These are phyloP conservation scores for Yamadazyma friedrichii DNA, from an alignment of 1,139 yeast species.

Conservation along the genomic window DNA sequence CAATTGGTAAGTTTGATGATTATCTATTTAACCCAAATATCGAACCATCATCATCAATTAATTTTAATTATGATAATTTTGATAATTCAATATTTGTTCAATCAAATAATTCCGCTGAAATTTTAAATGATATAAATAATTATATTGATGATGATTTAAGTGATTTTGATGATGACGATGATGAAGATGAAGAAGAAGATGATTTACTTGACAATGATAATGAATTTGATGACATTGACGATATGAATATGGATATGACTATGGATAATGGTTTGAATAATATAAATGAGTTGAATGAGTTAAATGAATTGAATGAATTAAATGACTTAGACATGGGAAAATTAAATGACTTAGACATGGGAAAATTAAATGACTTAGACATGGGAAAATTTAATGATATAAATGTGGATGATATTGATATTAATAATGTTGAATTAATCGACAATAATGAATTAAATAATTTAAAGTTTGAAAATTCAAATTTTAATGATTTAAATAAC, in stretches of 20 bases:
- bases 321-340: background rate
- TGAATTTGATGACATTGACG: constrained; percentile 3
- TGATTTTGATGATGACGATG: constrained; percentile 37
- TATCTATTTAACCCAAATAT: constrained; percentile 43
- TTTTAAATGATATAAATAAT: constrained; percentile 31
- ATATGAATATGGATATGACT: constrained; percentile 1
- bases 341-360: background rate
- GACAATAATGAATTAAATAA: background rate
- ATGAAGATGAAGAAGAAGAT: constrained; percentile 14
- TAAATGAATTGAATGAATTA: background rate
- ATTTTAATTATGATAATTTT: constrained; percentile 17
- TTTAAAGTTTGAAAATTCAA: background rate
- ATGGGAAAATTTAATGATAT: background rate
- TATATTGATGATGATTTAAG: constrained; percentile 37
- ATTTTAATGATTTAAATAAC: background rate
- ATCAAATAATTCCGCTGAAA: constrained; percentile 13
- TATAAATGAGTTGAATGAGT: too few relatives aligned
- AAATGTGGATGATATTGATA: background rate
- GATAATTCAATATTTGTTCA: constrained; percentile 33
- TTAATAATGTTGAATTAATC: background rate
- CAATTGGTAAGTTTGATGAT: constrained; percentile 26
- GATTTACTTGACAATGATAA: constrained; percentile 11
- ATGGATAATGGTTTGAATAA: background rate
- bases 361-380: background rate
- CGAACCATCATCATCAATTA: constrained; percentile 43